Percentiles rank a stretch among this genome's conserved stretches.
These are phyloP conservation scores for Echeveria elegans DNA, from an alignment of 164 flowering plant genomes.

Conservation along the genomic window DNA sequence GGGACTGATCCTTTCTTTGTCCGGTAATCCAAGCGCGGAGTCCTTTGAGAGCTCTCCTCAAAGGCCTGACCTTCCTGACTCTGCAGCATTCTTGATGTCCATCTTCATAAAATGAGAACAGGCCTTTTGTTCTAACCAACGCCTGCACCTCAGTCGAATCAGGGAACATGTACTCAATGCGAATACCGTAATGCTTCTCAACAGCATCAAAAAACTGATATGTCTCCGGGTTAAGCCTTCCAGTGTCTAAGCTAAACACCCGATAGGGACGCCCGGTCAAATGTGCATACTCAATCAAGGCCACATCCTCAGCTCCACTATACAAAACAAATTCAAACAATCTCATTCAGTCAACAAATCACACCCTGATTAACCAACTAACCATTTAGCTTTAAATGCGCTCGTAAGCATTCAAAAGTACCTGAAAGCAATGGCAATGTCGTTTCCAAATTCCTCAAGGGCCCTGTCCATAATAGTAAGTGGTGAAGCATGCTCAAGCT, in stretches of 20 bases:
- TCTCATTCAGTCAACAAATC: too few species aligned
- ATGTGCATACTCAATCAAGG: constrained; percentile 81
- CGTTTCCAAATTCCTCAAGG: constrained; percentile 55
- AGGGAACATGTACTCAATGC: constrained; percentile 91
- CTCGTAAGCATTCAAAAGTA: constrained; percentile 13
- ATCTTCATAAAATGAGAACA: constrained; percentile 87
- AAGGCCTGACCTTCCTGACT: constrained; percentile 91
- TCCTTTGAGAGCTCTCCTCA: too few species aligned
- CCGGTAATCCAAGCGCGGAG: too few species aligned
- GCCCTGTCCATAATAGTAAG: constrained; percentile 82
- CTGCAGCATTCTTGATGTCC: constrained; percentile 99
- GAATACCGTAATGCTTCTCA: constrained; percentile 77
- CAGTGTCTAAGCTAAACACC: constrained; percentile 94
- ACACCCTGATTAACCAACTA: too few species aligned
- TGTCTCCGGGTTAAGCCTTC: constrained; percentile 87
- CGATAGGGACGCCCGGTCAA: constrained; percentile 87
- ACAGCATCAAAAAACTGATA: constrained; percentile 63
- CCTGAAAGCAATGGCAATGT: constrained; percentile 96
- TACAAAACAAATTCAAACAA: constrained; percentile 14
- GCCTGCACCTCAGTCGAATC: constrained; percentile 92
- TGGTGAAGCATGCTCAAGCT: constrained; percentile 72
- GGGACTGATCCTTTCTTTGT: too few species aligned
- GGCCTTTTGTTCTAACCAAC: constrained; percentile 75
- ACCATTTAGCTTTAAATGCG: too few species aligned
- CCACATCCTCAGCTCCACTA: constrained; percentile 99